Evolutionary conservation across 768 basidiomycete genomes (phyloP).

Genomic region (Mycena rebaudengoi): DNA sequence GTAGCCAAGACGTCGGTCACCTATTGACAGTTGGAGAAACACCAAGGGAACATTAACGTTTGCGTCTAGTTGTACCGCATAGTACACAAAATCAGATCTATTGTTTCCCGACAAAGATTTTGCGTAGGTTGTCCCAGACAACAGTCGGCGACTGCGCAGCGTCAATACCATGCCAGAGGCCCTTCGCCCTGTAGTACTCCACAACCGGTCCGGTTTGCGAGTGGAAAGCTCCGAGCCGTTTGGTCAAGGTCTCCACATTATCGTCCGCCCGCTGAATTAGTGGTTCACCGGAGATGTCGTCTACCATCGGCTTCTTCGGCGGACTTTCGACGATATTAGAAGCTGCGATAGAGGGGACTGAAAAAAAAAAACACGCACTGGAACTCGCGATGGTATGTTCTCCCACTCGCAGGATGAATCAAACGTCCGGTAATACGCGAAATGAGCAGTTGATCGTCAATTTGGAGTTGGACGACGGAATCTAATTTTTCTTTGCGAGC

Average conservation of each 20-base stretch:
- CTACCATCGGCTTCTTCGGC: constrained; percentile 93
- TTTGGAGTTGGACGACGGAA: constrained; percentile 90
- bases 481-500: constrained; percentile 87
- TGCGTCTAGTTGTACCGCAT: constrained; percentile 11
- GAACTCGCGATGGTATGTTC: constrained; percentile 96
- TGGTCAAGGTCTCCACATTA: constrained; percentile 93
- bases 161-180: constrained; percentile 91
- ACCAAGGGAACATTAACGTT: constrained; percentile 23
- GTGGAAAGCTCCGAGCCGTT: constrained; percentile 91
- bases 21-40: too few species aligned
- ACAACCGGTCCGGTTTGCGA: constrained; percentile 94
- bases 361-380: constrained; percentile 60
- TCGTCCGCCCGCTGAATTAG: constrained; percentile 98
- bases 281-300: constrained; percentile 95
- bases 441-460: constrained; percentile 95
- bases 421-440: constrained; percentile 97
- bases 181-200: constrained; percentile 93
- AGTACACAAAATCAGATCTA: constrained; percentile 38
- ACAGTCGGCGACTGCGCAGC: constrained; percentile 92
- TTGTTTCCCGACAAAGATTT: constrained; percentile 66
- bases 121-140: constrained; percentile 87
- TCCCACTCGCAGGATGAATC: constrained; percentile 88
- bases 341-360: not conserved
- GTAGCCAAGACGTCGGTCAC: too few species aligned
- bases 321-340: constrained; percentile 64